These are phyloP conservation scores for Coemansia sp. DNA, from an alignment of 192 early-diverging fungal genomes.

Conservation along the genomic window DNA sequence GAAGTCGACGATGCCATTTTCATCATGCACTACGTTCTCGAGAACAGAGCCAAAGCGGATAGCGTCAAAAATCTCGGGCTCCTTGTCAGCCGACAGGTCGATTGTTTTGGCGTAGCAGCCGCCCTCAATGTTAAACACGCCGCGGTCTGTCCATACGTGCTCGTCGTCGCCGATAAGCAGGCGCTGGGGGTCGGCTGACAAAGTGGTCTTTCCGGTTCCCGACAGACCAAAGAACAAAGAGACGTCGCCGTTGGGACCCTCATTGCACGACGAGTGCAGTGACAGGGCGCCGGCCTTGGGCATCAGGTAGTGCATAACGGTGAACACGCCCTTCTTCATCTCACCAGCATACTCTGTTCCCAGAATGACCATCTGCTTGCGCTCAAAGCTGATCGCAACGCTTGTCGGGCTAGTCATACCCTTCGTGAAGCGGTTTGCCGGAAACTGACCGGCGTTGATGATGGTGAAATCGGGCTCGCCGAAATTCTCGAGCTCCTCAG, in stretches of 20 bases:
- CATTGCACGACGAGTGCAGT: slow-evolving; percentile 87
- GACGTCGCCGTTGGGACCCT: slow-evolving; percentile 84
- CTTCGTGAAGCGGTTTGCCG: slow-evolving; percentile 88
- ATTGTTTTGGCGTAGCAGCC: slow-evolving; percentile 99
- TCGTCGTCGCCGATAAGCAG: slow-evolving; percentile 98
- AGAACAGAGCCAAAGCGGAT: slow-evolving; percentile 91
- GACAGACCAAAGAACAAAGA: slow-evolving; percentile 98
- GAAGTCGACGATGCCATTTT: slow-evolving; percentile 77
- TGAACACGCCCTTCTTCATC: slow-evolving; percentile 99
- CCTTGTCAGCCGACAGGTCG: slow-evolving; percentile 92
- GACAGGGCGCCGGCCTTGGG: slow-evolving; percentile 70
- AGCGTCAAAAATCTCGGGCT: slow-evolving; percentile 97
- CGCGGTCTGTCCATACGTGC: slow-evolving; percentile 95
- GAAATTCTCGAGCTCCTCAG: slow-evolving; percentile 81
- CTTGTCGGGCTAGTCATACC: slow-evolving; percentile 95
- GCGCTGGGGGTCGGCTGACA: slow-evolving; percentile 91
- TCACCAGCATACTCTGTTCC: slow-evolving; percentile 98
- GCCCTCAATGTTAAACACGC: slow-evolving; percentile 98
- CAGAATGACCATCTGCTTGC: slow-evolving; percentile 95
- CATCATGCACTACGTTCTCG: slow-evolving; percentile 89
- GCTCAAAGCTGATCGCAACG: slow-evolving; percentile 89
- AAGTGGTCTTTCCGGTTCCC: slow-evolving; percentile 97
- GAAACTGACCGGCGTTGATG: slow-evolving; percentile 94
- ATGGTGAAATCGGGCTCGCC: slow-evolving; percentile 98
- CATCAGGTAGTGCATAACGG: slow-evolving; percentile 99